Evolutionary conservation across 2,329 filamentous ascomycete species (phyloP).

Genomic region (Cercospora sp.): DNA sequence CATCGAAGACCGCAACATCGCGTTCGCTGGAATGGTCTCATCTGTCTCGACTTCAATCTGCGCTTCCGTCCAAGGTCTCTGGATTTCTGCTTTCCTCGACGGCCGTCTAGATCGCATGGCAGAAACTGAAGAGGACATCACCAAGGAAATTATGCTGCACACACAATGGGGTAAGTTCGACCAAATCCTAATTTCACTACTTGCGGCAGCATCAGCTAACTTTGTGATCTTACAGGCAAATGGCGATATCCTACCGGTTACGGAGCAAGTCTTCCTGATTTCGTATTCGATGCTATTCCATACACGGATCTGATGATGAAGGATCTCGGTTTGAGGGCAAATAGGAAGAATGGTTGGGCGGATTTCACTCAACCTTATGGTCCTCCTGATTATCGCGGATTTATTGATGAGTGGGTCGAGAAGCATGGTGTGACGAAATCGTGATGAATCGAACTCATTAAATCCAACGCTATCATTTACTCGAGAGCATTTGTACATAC

Average conservation of each 20-base stretch:
- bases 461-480: neutral
- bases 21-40: conserved; percentile 44
- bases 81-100: conserved; percentile 63
- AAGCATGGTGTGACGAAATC: conserved; percentile 11
- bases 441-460: neutral
- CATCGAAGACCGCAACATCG: conserved; percentile 40
- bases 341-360: conserved; percentile 54
- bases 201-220: neutral
- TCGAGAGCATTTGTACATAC: too few relatives aligned
- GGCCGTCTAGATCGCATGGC: conserved; percentile 46
- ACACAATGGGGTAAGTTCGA: conserved; percentile 59
- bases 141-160: conserved; percentile 55
- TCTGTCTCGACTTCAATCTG: conserved; percentile 41
- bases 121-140: conserved; percentile 43
- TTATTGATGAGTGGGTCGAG: conserved; percentile 56
- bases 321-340: conserved; percentile 62
- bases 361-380: conserved; percentile 61
- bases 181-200: neutral
- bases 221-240: conserved; percentile 35
- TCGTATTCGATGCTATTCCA: conserved; percentile 74
- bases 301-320: conserved; percentile 68
- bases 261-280: conserved; percentile 63
- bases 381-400: conserved; percentile 57
- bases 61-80: conserved; percentile 46
- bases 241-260: conserved; percentile 69